Percentiles rank a stretch among this genome's conserved stretches.
Evolutionary conservation across 306 rosid genomes (phyloP).

Genomic region (Phaseolus lunatus): DNA sequence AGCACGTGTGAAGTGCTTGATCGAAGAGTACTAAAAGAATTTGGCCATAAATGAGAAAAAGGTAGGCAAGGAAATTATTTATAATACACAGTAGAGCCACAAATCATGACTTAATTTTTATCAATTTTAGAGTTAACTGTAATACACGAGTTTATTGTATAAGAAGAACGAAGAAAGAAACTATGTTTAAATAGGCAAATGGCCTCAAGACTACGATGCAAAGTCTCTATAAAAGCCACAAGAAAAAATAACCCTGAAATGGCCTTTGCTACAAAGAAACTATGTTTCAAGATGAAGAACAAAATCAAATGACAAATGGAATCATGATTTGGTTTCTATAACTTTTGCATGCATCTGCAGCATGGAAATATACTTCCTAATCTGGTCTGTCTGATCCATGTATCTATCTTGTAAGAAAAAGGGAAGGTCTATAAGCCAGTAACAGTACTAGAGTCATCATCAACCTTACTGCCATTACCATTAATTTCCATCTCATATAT

Average conservation of each 20-base stretch:
- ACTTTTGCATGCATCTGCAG: slow-evolving; percentile 25
- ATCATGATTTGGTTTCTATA: slow-evolving; percentile 34
- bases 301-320: slow-evolving; percentile 14
- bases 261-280: no score
- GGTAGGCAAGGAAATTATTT: not conserved
- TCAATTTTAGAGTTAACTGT: not conserved
- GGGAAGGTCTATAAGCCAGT: slow-evolving; percentile 40
- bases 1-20: no score
- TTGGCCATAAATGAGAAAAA: not conserved
- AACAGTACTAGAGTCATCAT: slow-evolving; percentile 46
- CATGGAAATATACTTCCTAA: not conserved
- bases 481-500: slow-evolving; percentile 58
- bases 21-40: not conserved
- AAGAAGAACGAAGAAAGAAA: slow-evolving; percentile 30
- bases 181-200: not conserved
- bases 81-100: slow-evolving; percentile 5
- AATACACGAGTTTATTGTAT: not conserved
- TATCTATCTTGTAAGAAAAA: no score
- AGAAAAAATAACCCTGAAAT: not conserved
- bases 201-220: not conserved
- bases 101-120: not conserved
- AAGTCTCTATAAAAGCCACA: not conserved
- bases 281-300: slow-evolving; percentile 16
- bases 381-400: not conserved
- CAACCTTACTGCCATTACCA: slow-evolving; percentile 45